Conservation (phyloP, 2,329 filamentous ascomycete species). For the Dothidotthia symphoricarpi region DNA sequence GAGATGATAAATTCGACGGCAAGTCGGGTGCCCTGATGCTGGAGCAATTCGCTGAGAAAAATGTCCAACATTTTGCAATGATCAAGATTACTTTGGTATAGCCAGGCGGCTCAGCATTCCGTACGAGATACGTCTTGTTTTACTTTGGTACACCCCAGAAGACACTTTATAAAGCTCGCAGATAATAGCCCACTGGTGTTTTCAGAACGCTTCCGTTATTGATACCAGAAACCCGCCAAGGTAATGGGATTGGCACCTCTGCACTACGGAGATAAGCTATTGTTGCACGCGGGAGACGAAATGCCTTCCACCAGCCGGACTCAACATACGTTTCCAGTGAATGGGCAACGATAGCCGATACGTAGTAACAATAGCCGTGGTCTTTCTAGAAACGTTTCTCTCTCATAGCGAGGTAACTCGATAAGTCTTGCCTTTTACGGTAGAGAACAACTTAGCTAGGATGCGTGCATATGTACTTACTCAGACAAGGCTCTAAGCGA, state of each 20-base stretch:
- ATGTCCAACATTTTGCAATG: slow-evolving; percentile 1
- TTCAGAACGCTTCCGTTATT: too few species aligned
- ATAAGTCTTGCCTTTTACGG: too few species aligned
- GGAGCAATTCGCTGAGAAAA: slow-evolving; percentile 1
- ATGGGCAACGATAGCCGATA: not conserved
- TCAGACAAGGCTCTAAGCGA: too few species aligned
- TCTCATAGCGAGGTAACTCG: too few species aligned
- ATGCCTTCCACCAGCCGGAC: slow-evolving; percentile 1
- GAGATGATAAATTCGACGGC: slow-evolving; percentile 1
- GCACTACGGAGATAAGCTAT: slow-evolving; percentile 2
- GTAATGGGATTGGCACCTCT: too few species aligned
- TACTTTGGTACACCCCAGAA: too few species aligned
- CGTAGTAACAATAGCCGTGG: too few species aligned
- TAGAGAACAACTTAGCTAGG: too few species aligned
- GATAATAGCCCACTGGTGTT: not conserved
- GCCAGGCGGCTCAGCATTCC: slow-evolving; percentile 1
- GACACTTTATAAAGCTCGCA: slow-evolving; percentile 1
- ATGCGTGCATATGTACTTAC: too few species aligned
- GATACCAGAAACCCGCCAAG: too few species aligned
- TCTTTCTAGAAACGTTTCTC: too few species aligned
- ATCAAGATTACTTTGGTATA: slow-evolving; percentile 1
- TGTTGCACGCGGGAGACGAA: slow-evolving; percentile 1
- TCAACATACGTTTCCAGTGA: slow-evolving; percentile 1
- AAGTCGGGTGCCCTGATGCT: not conserved
- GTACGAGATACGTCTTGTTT: slow-evolving; percentile 3